Percentiles rank a stretch among this genome's conserved stretches.
Evolutionary conservation across 805 yeast species (phyloP).

Genomic region (Pichia nanzhaoensis): DNA sequence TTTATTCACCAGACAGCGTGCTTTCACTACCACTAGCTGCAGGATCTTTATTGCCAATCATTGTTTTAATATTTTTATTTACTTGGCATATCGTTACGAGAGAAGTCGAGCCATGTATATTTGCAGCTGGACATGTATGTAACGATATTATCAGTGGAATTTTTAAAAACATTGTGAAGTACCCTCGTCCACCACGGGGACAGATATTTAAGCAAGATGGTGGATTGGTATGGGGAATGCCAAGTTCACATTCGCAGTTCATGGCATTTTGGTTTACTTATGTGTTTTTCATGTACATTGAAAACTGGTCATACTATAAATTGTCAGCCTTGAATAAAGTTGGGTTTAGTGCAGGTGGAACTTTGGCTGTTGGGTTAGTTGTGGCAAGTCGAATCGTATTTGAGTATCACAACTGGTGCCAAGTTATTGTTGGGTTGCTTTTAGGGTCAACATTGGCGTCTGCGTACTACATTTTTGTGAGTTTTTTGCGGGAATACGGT

Average conservation of each 20-base stretch:
- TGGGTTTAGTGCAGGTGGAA: constrained; percentile 13
- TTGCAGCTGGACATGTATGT: constrained; percentile 79
- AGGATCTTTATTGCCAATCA: constrained; percentile 75
- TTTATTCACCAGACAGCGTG: constrained; percentile 62
- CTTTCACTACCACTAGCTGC: constrained; percentile 59
- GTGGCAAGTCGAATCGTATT: constrained; percentile 75
- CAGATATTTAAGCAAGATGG: constrained; percentile 33
- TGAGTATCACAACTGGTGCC: constrained; percentile 66
- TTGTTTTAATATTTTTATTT: constrained; percentile 67
- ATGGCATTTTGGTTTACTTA: constrained; percentile 79
- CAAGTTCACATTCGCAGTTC: constrained; percentile 93
- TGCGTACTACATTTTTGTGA: constrained; percentile 45
- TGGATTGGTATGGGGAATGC: constrained; percentile 77
- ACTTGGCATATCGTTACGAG: constrained; percentile 79
- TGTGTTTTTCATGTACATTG: constrained; percentile 38
- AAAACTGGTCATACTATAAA: constrained; percentile 30
- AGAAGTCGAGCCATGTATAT: constrained; percentile 77
- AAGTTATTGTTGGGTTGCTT: constrained; percentile 65
- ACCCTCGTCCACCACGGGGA: constrained; percentile 59
- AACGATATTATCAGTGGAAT: constrained; percentile 69
- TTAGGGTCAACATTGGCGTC: constrained; percentile 59
- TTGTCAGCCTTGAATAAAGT: constrained; percentile 16
- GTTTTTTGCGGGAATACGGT: constrained; percentile 59
- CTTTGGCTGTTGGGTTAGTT: constrained; percentile 15
- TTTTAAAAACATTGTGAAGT: constrained; percentile 55